Evolutionary conservation across 2,329 filamentous ascomycete genomes (phyloP), one percentile per base, ranked within the genome.

Genomic region (Hypoxylon sp.): DNA sequence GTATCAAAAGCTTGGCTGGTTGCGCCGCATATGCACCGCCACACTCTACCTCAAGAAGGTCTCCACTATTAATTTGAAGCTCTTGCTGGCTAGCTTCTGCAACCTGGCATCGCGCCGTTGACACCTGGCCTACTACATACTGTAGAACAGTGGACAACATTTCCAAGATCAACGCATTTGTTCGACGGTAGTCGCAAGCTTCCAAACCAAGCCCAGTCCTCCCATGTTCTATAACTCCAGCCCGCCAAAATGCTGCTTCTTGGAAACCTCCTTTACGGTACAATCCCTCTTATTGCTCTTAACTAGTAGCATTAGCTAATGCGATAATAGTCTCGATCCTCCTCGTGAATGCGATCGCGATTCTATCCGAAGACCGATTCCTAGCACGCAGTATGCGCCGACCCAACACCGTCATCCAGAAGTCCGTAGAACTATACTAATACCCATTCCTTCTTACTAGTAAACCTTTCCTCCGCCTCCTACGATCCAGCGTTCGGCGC

Each of bases 311-410:
- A 37, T 14, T 37, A 61, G 58, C 72, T 70, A 67, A 75, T 47
- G 29, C 46, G n/a, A 46, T 4, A 46, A 33, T 26, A 94, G 92
- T 95, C 73, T 87, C 90, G 74, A 86, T 97, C 79, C 93, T 98
- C 77, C 88, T 98, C 79, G 90, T 96, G 82, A 99, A 99, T 82
- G 93, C 94, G 73, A 91, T 98, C 78, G 94, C 94, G 71, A 90
- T 98, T 78, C 91, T 98, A 72, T 97, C 94, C 75, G 94, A 97
- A 88, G 94, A 97, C 83, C 92, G 94, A 70, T 97, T 97, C 81
- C 92, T 97, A 73, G 92, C 91, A 61, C 90, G 93, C 81, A 94
- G 92, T 94, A 90, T 73, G 86, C 81, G 68, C 64, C 59, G 22
- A 47, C 26, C 51, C 14, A 17, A 14, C 31, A 26, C 37, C 44